Percentiles rank a stretch among this genome's conserved stretches.
Conservation (phyloP, 371 early-diverging fungal species). For the Rhizopus microsporus region DNA sequence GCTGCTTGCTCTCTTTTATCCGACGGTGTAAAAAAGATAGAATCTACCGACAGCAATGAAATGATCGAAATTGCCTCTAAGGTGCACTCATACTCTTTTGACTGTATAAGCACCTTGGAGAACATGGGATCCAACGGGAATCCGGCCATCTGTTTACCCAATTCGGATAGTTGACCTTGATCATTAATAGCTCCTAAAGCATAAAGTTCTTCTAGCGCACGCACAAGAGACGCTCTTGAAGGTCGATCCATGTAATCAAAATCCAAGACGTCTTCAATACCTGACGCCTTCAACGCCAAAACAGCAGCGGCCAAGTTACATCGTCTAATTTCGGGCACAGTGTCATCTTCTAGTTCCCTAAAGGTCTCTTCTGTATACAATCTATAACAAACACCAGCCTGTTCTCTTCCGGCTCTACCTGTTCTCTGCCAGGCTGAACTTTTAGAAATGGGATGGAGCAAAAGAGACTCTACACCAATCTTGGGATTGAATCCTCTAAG, state of each 20-base stretch:
- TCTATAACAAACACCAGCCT: conserved; percentile 75
- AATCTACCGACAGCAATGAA: conserved; percentile 87
- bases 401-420: conserved; percentile 82
- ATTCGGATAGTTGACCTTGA: conserved; percentile 74
- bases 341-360: conserved; percentile 76
- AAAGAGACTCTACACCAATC: conserved; percentile 87
- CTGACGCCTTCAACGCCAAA: conserved; percentile 86
- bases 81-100: conserved; percentile 72
- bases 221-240: conserved; percentile 67
- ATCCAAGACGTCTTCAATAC: conserved; percentile 81
- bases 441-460: conserved; percentile 89
- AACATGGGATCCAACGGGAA: conserved; percentile 94
- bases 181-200: conserved; percentile 89
- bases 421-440: conserved; percentile 95
- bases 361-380: conserved; percentile 92
- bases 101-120: conserved; percentile 88
- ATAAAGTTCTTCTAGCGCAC: conserved; percentile 87
- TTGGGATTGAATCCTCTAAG: conserved; percentile 96
- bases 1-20: conserved; percentile 88
- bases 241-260: conserved; percentile 98
- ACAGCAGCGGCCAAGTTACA: conserved; percentile 90
- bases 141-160: conserved; percentile 89
- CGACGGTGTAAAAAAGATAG: conserved; percentile 82
- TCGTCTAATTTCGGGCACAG: conserved; percentile 92
- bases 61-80: conserved; percentile 87